These are phyloP conservation scores for Hypholoma sublateritium DNA, from an alignment of 768 basidiomycete species.

Conservation along the genomic window DNA sequence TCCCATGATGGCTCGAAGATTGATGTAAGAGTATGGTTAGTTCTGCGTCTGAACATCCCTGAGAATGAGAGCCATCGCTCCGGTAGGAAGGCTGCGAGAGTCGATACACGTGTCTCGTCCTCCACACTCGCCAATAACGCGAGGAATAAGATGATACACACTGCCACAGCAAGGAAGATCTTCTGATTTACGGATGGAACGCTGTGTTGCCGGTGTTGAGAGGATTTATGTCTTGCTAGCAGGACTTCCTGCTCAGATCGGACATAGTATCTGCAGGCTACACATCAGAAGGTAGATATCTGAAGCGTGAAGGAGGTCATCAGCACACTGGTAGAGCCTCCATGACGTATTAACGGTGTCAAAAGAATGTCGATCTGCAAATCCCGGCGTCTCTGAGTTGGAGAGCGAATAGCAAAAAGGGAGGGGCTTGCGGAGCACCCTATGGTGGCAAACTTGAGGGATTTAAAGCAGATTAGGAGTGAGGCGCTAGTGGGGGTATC, in stretches of 20 bases:
- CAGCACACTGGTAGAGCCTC: slow-evolving; percentile 2
- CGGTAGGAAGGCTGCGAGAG: background rate
- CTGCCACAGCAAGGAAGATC: background rate
- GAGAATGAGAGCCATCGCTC: background rate
- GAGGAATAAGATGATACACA: background rate
- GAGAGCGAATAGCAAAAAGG: slow-evolving; percentile 7
- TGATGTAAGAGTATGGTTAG: background rate
- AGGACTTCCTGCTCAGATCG: background rate
- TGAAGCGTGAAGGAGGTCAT: background rate
- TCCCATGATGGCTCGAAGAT: slow-evolving; percentile 6
- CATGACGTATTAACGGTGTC: slow-evolving; percentile 1
- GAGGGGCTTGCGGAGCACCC: background rate
- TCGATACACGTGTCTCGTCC: background rate
- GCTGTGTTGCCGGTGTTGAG: background rate
- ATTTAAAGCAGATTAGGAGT: slow-evolving; percentile 5
- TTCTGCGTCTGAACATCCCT: background rate
- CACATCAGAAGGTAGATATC: background rate
- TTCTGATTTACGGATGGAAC: background rate
- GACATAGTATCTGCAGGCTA: background rate
- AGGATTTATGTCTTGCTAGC: background rate
- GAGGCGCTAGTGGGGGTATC: background rate
- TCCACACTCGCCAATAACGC: background rate
- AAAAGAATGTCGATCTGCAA: slow-evolving; percentile 5
- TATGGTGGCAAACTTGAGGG: background rate
- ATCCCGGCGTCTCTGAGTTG: background rate